Base-by-base conservation (phyloP, 495 filamentous ascomycete species). In the Parmelia sp. region DNA sequence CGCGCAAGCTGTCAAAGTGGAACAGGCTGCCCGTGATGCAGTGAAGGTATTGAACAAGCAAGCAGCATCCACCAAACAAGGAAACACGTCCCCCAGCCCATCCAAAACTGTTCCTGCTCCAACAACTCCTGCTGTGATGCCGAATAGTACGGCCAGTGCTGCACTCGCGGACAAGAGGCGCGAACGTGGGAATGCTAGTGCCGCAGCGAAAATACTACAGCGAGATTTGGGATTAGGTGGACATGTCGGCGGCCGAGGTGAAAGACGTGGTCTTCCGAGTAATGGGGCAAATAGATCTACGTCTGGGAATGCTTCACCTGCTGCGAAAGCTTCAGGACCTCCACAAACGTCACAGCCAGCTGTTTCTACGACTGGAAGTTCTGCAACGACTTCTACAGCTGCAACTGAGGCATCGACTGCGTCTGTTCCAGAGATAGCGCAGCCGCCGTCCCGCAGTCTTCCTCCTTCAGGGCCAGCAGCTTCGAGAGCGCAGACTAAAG, bases 181-280 rank as follows among this genome's bases (percentile, higher is more conserved):
- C 35, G 85, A 88, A 68, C 83, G 91, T 65, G 89, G 88, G 12
- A 90, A 84, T 66, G 87, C 84, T 42, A 83, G 86, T 36, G 87
- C 83, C 31, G 92, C 91, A 8, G 90, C 91, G 23, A 86, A 87
- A 55, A 96, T 97, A 64, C 75, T 97, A 29, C 91, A 96, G 69
- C 86, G 92, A 21, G 94, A 97, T 74, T 79, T 96, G 23, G 94
- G 93, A 23, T 80, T 97, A n/a, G 84, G 84, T 53, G 82, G 84
- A 9, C 82, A 83, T 60, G 72, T 75, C 55, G 74, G 79, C 51
- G 78, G 81, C 47, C 76, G 80, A 66, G 75, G 75, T 61, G 77
- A 79, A 5, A 76, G 75, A 23, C 58, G 65, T 7, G 67, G 71
- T 58, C 74, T 70, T 57, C 49, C 76, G 27, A 66, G 72, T 19